Percentiles rank a stretch among this genome's conserved stretches.
Conservation (phyloP, 2,329 filamentous ascomycete genomes). For the Chrysoporthe puriensis region DNA sequence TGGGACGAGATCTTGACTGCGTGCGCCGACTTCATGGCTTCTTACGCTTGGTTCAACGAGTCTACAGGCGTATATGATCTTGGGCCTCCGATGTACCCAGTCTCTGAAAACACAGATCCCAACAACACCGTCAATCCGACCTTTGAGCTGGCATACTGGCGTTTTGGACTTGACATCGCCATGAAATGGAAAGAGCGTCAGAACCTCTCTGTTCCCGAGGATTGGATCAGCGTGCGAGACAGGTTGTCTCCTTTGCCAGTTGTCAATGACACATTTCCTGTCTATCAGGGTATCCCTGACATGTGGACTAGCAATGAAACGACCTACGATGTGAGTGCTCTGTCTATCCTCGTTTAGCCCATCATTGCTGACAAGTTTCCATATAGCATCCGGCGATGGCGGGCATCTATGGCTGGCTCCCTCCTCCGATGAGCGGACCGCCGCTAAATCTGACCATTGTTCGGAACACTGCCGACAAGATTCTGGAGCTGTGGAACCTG, state of each 20-base stretch:
- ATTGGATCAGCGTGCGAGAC: slow-evolving; percentile 53
- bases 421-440: slow-evolving; percentile 42
- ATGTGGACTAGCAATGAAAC: slow-evolving; percentile 48
- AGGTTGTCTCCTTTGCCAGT: slow-evolving; percentile 58
- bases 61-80: slow-evolving; percentile 55
- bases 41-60: slow-evolving; percentile 58
- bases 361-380: not conserved
- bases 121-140: slow-evolving; percentile 61
- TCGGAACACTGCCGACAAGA: slow-evolving; percentile 43
- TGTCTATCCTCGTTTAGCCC: not conserved
- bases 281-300: slow-evolving; percentile 54
- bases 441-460: slow-evolving; percentile 42
- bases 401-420: slow-evolving; percentile 48
- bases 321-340: slow-evolving; percentile 38
- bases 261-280: slow-evolving; percentile 53
- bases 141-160: slow-evolving; percentile 65
- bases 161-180: slow-evolving; percentile 61
- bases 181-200: slow-evolving; percentile 55
- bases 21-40: slow-evolving; percentile 63
- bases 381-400: slow-evolving; percentile 45
- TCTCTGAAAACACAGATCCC: slow-evolving; percentile 60
- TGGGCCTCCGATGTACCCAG: slow-evolving; percentile 50
- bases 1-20: slow-evolving; percentile 58
- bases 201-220: slow-evolving; percentile 44
- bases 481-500: slow-evolving; percentile 44